Evolutionary conservation across 2,329 filamentous ascomycete species (phyloP).

Genomic region (Phialemonium atrogriseum): DNA sequence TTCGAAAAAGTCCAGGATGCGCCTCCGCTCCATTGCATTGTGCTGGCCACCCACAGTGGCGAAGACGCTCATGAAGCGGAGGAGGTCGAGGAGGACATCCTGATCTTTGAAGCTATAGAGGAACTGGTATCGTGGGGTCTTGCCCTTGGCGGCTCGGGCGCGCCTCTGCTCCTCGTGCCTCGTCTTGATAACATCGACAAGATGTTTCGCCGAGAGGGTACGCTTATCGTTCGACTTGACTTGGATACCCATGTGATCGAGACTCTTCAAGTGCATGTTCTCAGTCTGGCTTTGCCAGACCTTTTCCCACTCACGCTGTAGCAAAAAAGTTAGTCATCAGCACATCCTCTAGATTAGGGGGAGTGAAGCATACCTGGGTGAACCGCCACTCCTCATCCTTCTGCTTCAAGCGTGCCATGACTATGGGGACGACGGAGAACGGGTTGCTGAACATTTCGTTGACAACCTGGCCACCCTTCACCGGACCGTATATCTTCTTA

Average conservation of each 20-base stretch:
- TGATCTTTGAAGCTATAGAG: slow-evolving; percentile 66
- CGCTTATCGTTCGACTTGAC: slow-evolving; percentile 87
- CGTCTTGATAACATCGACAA: slow-evolving; percentile 84
- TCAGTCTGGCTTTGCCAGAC: slow-evolving; percentile 96
- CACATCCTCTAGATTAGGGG: not conserved
- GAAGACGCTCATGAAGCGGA: slow-evolving; percentile 56
- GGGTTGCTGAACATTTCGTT: slow-evolving; percentile 79
- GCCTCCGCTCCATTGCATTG: slow-evolving; percentile 63
- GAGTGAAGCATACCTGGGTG: slow-evolving; percentile 47
- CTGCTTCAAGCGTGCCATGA: slow-evolving; percentile 83
- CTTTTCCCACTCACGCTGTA: slow-evolving; percentile 90
- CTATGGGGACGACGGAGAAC: slow-evolving; percentile 78
- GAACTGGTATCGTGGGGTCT: slow-evolving; percentile 63
- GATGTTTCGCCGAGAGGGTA: slow-evolving; percentile 79
- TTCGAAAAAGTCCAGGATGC: slow-evolving; percentile 68
- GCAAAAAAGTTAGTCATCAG: not conserved
- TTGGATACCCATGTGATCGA: slow-evolving; percentile 92
- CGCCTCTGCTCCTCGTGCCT: slow-evolving; percentile 87
- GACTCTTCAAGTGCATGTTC: slow-evolving; percentile 88
- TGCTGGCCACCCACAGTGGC: slow-evolving; percentile 62
- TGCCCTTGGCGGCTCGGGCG: slow-evolving; percentile 53
- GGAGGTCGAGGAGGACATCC: slow-evolving; percentile 55
- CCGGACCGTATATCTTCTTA: slow-evolving; percentile 90
- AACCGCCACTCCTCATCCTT: slow-evolving; percentile 98
- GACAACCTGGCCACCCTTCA: slow-evolving; percentile 77